phyloP scores from a whole-genome alignment of 2,329 filamentous ascomycete genomes.

The Monilinia polystroma region DNA sequence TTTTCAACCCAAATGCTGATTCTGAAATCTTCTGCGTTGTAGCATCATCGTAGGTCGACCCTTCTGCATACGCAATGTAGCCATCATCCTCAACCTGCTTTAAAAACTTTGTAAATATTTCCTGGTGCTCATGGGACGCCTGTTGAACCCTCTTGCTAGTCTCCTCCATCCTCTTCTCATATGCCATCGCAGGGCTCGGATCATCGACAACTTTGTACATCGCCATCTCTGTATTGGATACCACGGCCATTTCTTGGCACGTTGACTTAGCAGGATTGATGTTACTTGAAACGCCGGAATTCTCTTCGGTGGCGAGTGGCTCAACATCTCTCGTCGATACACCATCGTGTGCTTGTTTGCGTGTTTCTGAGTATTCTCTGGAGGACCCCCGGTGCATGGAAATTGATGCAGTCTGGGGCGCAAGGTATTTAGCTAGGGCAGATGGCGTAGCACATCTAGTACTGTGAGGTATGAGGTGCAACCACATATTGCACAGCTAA shows the following conservation, averaged over 20 bases:
- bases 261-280: background rate
- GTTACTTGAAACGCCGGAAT: background rate
- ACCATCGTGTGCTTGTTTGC: background rate
- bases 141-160: background rate
- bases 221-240: background rate
- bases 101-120: constrained; percentile 3
- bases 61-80: constrained; percentile 5
- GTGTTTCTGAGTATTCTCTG: background rate
- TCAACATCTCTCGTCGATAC: background rate
- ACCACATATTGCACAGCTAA: constrained; percentile 1
- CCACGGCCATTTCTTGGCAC: background rate
- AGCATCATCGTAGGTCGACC: background rate
- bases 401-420: background rate
- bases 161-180: background rate
- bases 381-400: background rate
- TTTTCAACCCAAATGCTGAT: background rate
- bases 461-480: constrained; percentile 1
- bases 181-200: background rate
- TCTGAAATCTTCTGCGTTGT: background rate
- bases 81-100: constrained; percentile 10
- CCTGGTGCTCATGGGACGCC: background rate
- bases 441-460: background rate
- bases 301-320: background rate
- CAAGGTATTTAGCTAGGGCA: background rate
- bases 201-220: background rate